phyloP scores from a whole-genome alignment of 176 grass and related monocot species.

The Dactylis glomerata region DNA sequence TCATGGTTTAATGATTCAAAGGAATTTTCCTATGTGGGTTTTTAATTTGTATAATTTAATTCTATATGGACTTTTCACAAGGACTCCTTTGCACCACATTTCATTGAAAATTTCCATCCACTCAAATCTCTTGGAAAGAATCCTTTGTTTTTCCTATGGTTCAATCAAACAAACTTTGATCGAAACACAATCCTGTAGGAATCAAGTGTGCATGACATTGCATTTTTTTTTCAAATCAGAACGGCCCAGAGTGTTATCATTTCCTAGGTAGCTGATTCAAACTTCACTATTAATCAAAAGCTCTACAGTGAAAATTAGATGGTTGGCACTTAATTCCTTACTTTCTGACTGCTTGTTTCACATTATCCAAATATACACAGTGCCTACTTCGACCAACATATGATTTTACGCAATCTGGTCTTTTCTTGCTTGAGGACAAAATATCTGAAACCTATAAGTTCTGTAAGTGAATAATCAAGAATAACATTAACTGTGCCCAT shows the following conservation, averaged over 20 bases:
- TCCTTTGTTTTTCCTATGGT: neutral
- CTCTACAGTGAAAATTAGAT: neutral
- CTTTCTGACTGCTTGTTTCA: neutral
- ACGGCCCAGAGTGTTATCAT: neutral
- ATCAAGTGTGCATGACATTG: neutral
- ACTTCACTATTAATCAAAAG: conserved; percentile 19
- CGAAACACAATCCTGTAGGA: neutral
- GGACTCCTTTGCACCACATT: neutral
- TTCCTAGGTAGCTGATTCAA: neutral
- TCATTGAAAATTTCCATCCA: neutral
- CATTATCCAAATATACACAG: neutral
- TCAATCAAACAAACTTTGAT: neutral
- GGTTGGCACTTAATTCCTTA: neutral
- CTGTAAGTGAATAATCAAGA: neutral
- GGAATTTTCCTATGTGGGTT: neutral
- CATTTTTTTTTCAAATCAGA: neutral
- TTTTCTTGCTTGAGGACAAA: neutral
- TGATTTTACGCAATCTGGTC: neutral
- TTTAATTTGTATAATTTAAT: neutral
- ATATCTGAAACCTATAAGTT: neutral
- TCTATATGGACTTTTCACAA: neutral
- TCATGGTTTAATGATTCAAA: neutral
- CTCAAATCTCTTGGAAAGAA: neutral
- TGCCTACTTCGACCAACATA: conserved; percentile 23
- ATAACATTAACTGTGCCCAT: neutral